Evolutionary conservation across 768 basidiomycete genomes (phyloP), one percentile per base, ranked within the genome.

Genomic region (Lanmaoa pseudosensibilis): DNA sequence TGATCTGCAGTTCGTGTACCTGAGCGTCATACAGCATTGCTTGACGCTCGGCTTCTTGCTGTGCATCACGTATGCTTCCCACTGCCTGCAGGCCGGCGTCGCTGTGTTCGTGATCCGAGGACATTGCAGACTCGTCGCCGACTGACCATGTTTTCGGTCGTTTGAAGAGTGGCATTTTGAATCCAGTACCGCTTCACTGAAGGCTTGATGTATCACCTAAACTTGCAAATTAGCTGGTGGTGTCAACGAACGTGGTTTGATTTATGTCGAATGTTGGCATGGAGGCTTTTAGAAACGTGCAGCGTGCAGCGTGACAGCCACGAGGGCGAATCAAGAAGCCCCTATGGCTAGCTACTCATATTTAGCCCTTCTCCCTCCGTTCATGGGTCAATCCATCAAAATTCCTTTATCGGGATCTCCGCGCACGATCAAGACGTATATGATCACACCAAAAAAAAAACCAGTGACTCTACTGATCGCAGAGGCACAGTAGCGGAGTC

Each of bases 161-260:
- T 53, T 69, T 75, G 46, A 65, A 63, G 56, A 69, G 67, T 34
- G 70, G 58, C 77, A 78, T 77, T 12, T 21, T 43, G 43, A 3
- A 12, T 54, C 38, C 18, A n/a, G 25, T 38, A 19, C 27, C 3
- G 30, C 43, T 33, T 32, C 46, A 15, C 41, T 19, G 8, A 43
- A 16, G 5, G 34, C 15, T 25, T 27, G 34, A 30, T 11, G 30
- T 54, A 25, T 54, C 33, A 34, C 52, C 25, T 25, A 30, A 37
- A 55, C 37, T 40, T 50, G 37, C n/a, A 50, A 36, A 21, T 39
- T 15, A n/a, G 18, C n/a, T 3, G 15, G 11, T 25, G 6, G 27
- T 27, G 27, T 27, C 27, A 27, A 27, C 6, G 43, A 15, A 45
- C 23, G 18, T 27, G 27, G 27, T 27, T 27, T 27, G 30, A 30